Base-by-base conservation (phyloP, 805 yeast genomes). In the Starmerella etchellsii region DNA sequence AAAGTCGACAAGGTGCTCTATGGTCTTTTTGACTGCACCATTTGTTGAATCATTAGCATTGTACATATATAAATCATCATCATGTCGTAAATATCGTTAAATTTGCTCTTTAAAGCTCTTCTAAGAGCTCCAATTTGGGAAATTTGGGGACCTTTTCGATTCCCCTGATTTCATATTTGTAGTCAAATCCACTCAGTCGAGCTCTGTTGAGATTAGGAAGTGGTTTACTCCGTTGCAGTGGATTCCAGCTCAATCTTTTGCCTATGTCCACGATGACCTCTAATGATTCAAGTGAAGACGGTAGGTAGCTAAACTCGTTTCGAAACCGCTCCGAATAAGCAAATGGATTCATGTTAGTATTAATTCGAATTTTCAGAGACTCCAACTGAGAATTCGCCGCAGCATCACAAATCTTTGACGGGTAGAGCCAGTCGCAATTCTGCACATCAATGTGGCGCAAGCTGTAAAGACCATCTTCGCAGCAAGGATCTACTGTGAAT, bases 1-100 rank as follows among this genome's bases (percentile, higher is more conserved):
- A 81, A 80, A 44, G 96, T 88, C 9, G 97, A 88, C 59, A 83
- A 79, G 57, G 87, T 83, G n/a, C 81, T 91, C 77, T 91, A 85
- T 55, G 97, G 98, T 0, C 67, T 88, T 40, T 85, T 64, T 6
- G 80, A 75, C 15, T 53, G 57, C 31, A 27, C 34, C 11, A 40
- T 52, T 15, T 30, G 14, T 7, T 30, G 13, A 30, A 9, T 16
- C 14, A n/a, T n/a, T n/a, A n/a, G n/a, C 16, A 27, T 15, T 27
- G n/a, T 27, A 8, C 16, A 15, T 27, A 15, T 15, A 7, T 25
- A 9, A 13, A 25, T 25, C 9, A 25, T n/a, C n/a, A n/a, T n/a
- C n/a, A n/a, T n/a, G n/a, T n/a, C n/a, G n/a, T n/a, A n/a, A n/a
- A n/a, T n/a, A n/a, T n/a, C 13, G 9, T 25, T 13, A 10, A 25